Conservation (phyloP, 148 eudicot genomes). For the Polygonum aviculare region DNA sequence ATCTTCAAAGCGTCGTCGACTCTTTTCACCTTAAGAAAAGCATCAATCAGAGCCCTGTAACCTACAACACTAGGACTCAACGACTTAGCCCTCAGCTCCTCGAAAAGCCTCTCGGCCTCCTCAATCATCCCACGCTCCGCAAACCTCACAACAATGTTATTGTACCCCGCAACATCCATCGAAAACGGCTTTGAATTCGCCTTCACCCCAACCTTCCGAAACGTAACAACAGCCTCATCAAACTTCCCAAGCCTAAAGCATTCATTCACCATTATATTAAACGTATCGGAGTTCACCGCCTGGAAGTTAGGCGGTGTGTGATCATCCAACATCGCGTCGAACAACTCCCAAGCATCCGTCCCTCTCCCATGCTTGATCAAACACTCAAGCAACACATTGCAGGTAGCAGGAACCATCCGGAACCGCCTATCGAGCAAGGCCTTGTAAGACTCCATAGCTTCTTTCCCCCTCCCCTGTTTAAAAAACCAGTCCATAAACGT, state of each 20-base stretch:
- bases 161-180: slow-evolving; percentile 86
- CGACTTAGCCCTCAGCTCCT: slow-evolving; percentile 57
- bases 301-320: slow-evolving; percentile 36
- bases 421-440: slow-evolving; percentile 42
- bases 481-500: slow-evolving; percentile 89
- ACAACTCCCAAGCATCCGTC: slow-evolving; percentile 34
- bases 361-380: slow-evolving; percentile 44
- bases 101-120: slow-evolving; percentile 59
- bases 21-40: slow-evolving; percentile 50
- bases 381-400: slow-evolving; percentile 66
- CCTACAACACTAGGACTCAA: slow-evolving; percentile 69
- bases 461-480: slow-evolving; percentile 44
- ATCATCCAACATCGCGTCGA: slow-evolving; percentile 32
- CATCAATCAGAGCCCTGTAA: slow-evolving; percentile 61
- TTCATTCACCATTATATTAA: slow-evolving; percentile 39
- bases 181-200: slow-evolving; percentile 57
- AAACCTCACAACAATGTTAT: slow-evolving; percentile 52
- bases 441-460: slow-evolving; percentile 71
- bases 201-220: slow-evolving; percentile 55
- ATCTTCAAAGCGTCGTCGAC: slow-evolving; percentile 51
- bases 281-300: slow-evolving; percentile 32
- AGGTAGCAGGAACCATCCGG: slow-evolving; percentile 68
- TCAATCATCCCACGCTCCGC: slow-evolving; percentile 68
- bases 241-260: slow-evolving; percentile 40
- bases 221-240: slow-evolving; percentile 48